Evolutionary conservation across 306 rosid species (phyloP).

Genomic region (Castanospermum australe): DNA sequence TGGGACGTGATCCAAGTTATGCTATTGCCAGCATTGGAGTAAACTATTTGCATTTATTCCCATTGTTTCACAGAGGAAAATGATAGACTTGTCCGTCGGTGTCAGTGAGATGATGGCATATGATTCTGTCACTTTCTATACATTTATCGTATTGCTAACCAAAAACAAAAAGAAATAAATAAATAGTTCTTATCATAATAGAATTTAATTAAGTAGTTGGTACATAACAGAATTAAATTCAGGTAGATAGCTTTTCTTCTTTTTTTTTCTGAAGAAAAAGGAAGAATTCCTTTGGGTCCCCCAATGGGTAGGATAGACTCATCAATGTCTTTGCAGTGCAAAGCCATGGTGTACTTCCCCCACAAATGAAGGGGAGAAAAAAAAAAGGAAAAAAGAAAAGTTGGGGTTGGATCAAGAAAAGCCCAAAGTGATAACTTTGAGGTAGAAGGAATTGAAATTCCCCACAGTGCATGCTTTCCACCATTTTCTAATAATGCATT

Average conservation of each 20-base stretch:
- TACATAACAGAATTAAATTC: neutral
- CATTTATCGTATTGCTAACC: too few species aligned
- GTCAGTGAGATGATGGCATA: conserved; percentile 15
- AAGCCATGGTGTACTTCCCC: conserved; percentile 31
- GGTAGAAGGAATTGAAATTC: conserved; percentile 44
- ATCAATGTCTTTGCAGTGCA: conserved; percentile 16
- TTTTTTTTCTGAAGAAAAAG: neutral
- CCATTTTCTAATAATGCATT: conserved; percentile 40
- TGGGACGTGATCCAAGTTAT: conserved; percentile 38
- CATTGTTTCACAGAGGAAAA: conserved; percentile 17
- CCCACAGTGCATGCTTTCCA: conserved; percentile 50
- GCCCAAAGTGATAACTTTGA: conserved; percentile 26
- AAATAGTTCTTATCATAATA: neutral
- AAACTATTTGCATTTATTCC: neutral
- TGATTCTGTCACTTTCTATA: conserved; percentile 6
- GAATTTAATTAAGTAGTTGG: neutral
- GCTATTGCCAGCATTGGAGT: neutral
- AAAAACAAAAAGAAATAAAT: too few species aligned
- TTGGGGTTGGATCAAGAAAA: conserved; percentile 22
- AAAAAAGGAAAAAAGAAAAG: neutral
- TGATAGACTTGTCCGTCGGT: conserved; percentile 25
- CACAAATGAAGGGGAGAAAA: conserved; percentile 12
- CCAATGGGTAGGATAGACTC: conserved; percentile 20
- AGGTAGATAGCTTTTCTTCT: neutral
- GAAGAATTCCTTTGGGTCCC: conserved; percentile 15